Conservation (phyloP, 768 basidiomycete genomes). For the Floccularia luteovirens region DNA sequence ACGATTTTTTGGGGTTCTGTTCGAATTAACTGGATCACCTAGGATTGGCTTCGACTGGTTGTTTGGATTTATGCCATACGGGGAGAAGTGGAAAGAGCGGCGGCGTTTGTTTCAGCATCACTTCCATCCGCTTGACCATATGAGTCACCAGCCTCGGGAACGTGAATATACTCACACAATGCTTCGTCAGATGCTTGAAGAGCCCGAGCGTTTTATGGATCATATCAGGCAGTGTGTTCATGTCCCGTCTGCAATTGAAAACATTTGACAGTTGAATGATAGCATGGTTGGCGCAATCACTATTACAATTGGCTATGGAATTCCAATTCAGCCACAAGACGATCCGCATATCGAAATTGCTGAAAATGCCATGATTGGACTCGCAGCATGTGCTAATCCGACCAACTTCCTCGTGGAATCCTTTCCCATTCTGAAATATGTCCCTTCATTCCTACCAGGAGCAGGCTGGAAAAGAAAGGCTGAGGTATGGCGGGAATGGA, state of each 20-base stretch:
- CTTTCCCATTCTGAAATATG: constrained; percentile 22
- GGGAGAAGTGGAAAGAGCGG: constrained; percentile 5
- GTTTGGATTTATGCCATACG: constrained; percentile 5
- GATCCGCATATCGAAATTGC: constrained; percentile 37
- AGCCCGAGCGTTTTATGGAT: constrained; percentile 4
- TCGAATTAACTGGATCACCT: no score
- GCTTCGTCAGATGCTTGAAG: constrained; percentile 1
- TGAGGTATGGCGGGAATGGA: constrained; percentile 4
- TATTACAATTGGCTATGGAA: constrained; percentile 22
- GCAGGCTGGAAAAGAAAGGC: constrained; percentile 9
- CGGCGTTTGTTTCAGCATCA: constrained; percentile 9
- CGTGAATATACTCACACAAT: constrained; percentile 4
- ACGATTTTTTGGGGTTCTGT: no score
- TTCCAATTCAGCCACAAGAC: constrained; percentile 23
- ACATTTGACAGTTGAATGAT: background rate
- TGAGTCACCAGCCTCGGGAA: constrained; percentile 3
- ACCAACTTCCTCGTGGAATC: constrained; percentile 39
- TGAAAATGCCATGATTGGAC: constrained; percentile 31
- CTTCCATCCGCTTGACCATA: constrained; percentile 7
- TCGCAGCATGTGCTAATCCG: constrained; percentile 31
- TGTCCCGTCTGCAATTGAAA: background rate
- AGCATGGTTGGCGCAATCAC: constrained; percentile 5
- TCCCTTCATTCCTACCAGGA: constrained; percentile 4
- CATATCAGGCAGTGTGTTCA: constrained; percentile 3
- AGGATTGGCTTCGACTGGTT: constrained; percentile 3